Conservation (phyloP, 192 early-diverging fungal genomes). For the Helicostylum pulchrum region DNA sequence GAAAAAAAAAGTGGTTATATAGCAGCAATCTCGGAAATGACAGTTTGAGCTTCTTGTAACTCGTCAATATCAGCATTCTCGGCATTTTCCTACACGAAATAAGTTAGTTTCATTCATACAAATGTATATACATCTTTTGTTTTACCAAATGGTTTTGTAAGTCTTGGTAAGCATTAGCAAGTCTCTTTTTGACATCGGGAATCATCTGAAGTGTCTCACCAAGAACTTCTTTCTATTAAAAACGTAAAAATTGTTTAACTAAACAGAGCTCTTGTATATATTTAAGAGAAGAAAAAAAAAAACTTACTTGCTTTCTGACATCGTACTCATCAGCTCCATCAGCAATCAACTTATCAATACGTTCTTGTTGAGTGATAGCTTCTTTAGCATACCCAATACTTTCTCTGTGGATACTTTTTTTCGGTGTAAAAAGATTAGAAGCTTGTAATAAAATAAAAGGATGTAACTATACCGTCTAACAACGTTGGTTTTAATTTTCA, state of each 20-base stretch:
- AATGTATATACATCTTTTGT: not conserved
- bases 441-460: not conserved
- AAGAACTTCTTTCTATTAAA: slow-evolving; percentile 51
- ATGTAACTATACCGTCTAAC: slow-evolving; percentile 49
- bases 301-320: slow-evolving; percentile 58
- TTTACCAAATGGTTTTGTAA: slow-evolving; percentile 45
- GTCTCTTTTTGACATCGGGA: slow-evolving; percentile 55
- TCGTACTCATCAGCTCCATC: slow-evolving; percentile 52
- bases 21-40: not conserved
- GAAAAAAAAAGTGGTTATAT: too few species aligned
- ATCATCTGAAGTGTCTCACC: slow-evolving; percentile 60
- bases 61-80: slow-evolving; percentile 18
- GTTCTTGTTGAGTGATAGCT: slow-evolving; percentile 42
- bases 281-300: too few species aligned
- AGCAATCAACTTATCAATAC: slow-evolving; percentile 50
- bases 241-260: too few species aligned
- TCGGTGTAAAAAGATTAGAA: not conserved
- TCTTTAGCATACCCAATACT: slow-evolving; percentile 49
- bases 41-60: slow-evolving; percentile 15
- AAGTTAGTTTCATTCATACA: not conserved
- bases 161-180: slow-evolving; percentile 44
- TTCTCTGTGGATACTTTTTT: slow-evolving; percentile 49
- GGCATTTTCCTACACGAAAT: slow-evolving; percentile 3
- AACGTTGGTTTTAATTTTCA: slow-evolving; percentile 59
- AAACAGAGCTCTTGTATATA: too few species aligned